Evolutionary conservation across 2,329 filamentous ascomycete genomes (phyloP).

Genomic region (Aureobasidium sp.): DNA sequence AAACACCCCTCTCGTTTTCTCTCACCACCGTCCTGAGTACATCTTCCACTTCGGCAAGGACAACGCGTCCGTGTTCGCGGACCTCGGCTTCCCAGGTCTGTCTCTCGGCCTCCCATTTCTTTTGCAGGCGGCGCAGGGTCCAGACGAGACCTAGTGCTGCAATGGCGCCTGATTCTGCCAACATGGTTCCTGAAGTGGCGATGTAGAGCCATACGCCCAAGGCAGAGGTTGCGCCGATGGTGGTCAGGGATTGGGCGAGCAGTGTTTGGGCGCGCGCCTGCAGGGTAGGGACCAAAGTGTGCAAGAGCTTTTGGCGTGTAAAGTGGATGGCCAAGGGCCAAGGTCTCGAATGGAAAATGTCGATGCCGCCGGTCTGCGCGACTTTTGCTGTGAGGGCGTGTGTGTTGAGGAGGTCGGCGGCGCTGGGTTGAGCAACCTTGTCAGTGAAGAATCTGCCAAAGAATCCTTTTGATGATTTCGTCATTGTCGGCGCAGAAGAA

Average conservation of each 20-base stretch:
- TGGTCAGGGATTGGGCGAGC: conserved; percentile 67
- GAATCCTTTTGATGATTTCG: conserved; percentile 2
- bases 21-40: conserved; percentile 41
- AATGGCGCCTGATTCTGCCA: conserved; percentile 55
- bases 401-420: conserved; percentile 26
- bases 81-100: conserved; percentile 46
- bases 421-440: conserved; percentile 13
- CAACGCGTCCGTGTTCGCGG: conserved; percentile 51
- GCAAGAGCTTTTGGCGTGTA: conserved; percentile 49
- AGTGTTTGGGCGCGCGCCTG: conserved; percentile 40
- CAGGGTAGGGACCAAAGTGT: conserved; percentile 36
- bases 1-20: conserved; percentile 35
- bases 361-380: conserved; percentile 24
- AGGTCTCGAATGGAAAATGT: conserved; percentile 34
- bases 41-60: conserved; percentile 48
- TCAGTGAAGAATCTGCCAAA: conserved; percentile 9
- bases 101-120: conserved; percentile 50
- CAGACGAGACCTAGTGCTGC: conserved; percentile 53
- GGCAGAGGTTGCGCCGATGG: conserved; percentile 52
- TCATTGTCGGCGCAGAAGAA: conserved; percentile 21
- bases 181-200: conserved; percentile 43
- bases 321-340: conserved; percentile 72
- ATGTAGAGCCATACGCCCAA: conserved; percentile 51
- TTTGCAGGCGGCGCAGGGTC: conserved; percentile 52
- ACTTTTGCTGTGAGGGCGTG: conserved; percentile 24